Evolutionary conservation across 2,329 filamentous ascomycete species (phyloP).

Genomic region (Penicillium sp.): DNA sequence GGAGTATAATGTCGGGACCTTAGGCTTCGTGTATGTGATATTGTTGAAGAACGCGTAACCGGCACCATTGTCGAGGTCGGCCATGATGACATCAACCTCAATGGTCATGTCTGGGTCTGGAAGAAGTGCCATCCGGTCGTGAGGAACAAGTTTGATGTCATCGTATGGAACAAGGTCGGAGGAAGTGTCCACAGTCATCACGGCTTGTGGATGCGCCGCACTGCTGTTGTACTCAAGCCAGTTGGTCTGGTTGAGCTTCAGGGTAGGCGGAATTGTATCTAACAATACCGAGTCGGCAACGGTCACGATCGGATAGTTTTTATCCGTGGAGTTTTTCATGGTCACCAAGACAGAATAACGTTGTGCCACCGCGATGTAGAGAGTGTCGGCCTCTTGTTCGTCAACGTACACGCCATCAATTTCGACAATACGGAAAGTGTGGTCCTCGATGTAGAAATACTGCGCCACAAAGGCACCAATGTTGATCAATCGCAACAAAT

Average conservation of each 20-base stretch:
- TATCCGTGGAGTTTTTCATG: slow-evolving; percentile 60
- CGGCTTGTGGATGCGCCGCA: slow-evolving; percentile 28
- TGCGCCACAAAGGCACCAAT: slow-evolving; percentile 67
- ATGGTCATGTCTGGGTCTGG: slow-evolving; percentile 55
- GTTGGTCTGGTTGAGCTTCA: slow-evolving; percentile 46
- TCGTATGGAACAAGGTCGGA: slow-evolving; percentile 62
- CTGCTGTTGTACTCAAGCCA: slow-evolving; percentile 67
- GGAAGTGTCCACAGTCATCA: slow-evolving; percentile 22
- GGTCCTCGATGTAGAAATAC: slow-evolving; percentile 51
- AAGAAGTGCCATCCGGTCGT: slow-evolving; percentile 64
- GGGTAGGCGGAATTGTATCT: slow-evolving; percentile 35
- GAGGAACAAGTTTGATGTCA: slow-evolving; percentile 69
- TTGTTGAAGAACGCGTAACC: slow-evolving; percentile 44
- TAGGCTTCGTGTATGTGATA: slow-evolving; percentile 26
- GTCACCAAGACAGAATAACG: slow-evolving; percentile 58
- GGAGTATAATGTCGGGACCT: slow-evolving; percentile 28
- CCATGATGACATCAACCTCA: slow-evolving; percentile 67
- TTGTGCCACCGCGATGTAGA: slow-evolving; percentile 69
- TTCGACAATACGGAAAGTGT: slow-evolving; percentile 68
- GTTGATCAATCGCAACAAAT: slow-evolving; percentile 73
- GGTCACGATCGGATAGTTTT: slow-evolving; percentile 57
- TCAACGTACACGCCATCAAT: slow-evolving; percentile 72
- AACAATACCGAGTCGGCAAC: slow-evolving; percentile 27
- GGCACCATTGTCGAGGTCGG: slow-evolving; percentile 67
- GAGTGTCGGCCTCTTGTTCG: slow-evolving; percentile 47